Evolutionary conservation across 805 yeast genomes (phyloP), one percentile per base, ranked within the genome.

Genomic region (Teunomyces lycoperdinae): DNA sequence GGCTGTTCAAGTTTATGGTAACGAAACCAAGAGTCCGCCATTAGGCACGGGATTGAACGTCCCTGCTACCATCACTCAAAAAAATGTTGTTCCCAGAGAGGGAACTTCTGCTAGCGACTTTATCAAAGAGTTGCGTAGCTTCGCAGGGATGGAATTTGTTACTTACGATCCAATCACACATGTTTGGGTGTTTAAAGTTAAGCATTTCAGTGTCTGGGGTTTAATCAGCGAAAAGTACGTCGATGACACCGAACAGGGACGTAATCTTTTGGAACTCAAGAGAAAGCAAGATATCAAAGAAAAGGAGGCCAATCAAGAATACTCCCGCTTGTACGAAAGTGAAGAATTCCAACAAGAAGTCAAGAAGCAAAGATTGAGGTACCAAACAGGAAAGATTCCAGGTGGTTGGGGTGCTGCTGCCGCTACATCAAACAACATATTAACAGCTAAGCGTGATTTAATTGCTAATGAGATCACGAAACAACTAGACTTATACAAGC

Each of bases 121-220:
- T 57, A 74, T 84, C 26, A 74, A 72, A 42, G 71, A 70, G 45
- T 69, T 85, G 43, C 79, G 80, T 51, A 73, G 70, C 42, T 67
- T 75, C 54, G 76, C 58, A 30, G 96, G 91, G 5, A 89, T 85
- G 84, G 83, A 84, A 51, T 89, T 87, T 61, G 73, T 91, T 10
- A 84, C 90, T 4, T 90, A 84, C 60, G 90, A 87, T 57, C 89
- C 90, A 3, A 74, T 83, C 27, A 79, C 81, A 4, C 88, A 89
- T 31, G 66, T 79, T 4, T 90, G 91, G 89, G 82, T 85, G 1
- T 90, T 89, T 66, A 79, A 75, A 56, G 97, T 91, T 7, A 83
- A 86, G 55, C 99, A 94, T 70, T 94, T 94, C 60, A 89, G 96
- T 70, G 80, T 87, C 5, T 94, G 97, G 97, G 98, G 98, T 5